phyloP scores from a whole-genome alignment of 1,139 yeast genomes.

The Candida sanyaensis region DNA sequence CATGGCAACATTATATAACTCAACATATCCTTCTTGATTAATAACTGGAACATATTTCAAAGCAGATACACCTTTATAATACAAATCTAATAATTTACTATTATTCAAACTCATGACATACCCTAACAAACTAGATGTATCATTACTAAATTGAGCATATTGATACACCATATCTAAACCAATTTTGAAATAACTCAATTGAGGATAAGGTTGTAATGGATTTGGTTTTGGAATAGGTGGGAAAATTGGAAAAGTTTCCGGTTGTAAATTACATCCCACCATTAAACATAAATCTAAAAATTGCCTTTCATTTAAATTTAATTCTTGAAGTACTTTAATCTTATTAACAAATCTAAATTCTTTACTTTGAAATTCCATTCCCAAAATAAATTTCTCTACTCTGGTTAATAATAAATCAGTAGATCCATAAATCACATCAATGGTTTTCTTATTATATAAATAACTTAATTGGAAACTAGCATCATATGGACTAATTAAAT shows the following conservation, averaged over 20 bases:
- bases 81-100: conserved; percentile 37
- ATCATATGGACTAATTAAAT: conserved; percentile 78
- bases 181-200: conserved; percentile 43
- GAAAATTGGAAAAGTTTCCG: conserved; percentile 58
- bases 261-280: conserved; percentile 79
- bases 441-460: conserved; percentile 52
- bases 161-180: conserved; percentile 48
- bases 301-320: conserved; percentile 61
- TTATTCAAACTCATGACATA: conserved; percentile 42
- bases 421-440: conserved; percentile 84
- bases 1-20: conserved; percentile 49
- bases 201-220: conserved; percentile 45
- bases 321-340: conserved; percentile 57
- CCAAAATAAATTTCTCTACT: conserved; percentile 71
- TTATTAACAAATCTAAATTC: conserved; percentile 71
- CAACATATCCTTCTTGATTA: conserved; percentile 68
- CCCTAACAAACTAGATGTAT: conserved; percentile 31
- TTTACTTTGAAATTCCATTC: conserved; percentile 66
- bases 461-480: conserved; percentile 84
- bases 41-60: conserved; percentile 64
- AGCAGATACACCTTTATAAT: conserved; percentile 42
- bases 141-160: conserved; percentile 29
- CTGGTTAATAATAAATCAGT: conserved; percentile 70
- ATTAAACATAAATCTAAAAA: conserved; percentile 74
- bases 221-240: conserved; percentile 53